A percentile compares a stretch with the other conserved stretches of the same genome.
These are phyloP conservation scores for Auriscalpium orientale DNA, from an alignment of 768 basidiomycete genomes.

Conservation along the genomic window DNA sequence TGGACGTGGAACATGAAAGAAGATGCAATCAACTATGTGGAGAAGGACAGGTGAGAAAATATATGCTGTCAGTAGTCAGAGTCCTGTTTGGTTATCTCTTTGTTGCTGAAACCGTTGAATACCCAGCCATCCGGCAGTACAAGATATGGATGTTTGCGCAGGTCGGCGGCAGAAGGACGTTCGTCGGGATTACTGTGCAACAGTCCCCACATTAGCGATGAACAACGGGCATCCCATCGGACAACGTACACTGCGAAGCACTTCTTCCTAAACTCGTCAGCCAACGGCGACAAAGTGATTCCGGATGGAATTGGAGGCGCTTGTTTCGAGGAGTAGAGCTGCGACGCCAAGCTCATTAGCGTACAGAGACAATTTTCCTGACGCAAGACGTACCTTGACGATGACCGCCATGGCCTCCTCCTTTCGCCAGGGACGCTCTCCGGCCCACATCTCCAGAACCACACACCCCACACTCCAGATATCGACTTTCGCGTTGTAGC, in stretches of 20 bases:
- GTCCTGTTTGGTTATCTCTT: conserved; percentile 3
- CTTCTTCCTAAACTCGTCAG: conserved; percentile 77
- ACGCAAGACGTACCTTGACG: conserved; percentile 63
- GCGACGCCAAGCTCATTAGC: neutral
- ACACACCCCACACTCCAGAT: conserved; percentile 99
- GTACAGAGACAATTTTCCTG: neutral
- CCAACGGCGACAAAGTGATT: conserved; percentile 64
- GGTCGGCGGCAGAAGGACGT: conserved; percentile 71
- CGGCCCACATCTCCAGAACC: conserved; percentile 98
- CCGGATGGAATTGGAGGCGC: conserved; percentile 88
- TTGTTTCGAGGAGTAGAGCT: conserved; percentile 81
- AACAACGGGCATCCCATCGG: neutral
- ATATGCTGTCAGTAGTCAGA: conserved; percentile 7
- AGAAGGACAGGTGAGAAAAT: conserved; percentile 8
- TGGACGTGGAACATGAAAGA: neutral
- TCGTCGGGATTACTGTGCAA: conserved; percentile 66
- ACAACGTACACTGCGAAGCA: conserved; percentile 81
- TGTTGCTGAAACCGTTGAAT: conserved; percentile 49
- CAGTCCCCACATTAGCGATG: neutral
- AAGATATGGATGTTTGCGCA: conserved; percentile 76
- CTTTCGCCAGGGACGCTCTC: conserved; percentile 89
- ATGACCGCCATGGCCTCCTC: conserved; percentile 89
- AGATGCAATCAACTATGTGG: conserved; percentile 7
- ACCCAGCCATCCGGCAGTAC: conserved; percentile 64
- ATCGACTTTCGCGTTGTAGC: conserved; percentile 95